Evolutionary conservation across 352 stramenopile species (phyloP).

Genomic region (Globisporangium spinosum): DNA sequence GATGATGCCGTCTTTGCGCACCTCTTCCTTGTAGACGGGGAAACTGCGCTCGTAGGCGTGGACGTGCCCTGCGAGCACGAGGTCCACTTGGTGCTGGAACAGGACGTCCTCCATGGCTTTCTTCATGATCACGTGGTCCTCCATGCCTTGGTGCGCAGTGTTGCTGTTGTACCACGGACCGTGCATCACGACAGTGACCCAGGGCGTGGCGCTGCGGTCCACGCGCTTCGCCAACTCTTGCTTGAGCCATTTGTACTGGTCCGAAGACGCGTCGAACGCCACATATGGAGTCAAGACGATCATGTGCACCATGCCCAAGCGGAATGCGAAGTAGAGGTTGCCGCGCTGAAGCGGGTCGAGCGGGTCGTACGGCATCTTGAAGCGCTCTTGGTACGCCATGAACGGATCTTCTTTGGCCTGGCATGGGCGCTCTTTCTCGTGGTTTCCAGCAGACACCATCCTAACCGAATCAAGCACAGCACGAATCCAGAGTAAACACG

Average conservation of each 20-base stretch:
- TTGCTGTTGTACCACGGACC: slow-evolving; percentile 94
- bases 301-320: slow-evolving; percentile 82
- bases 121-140: slow-evolving; percentile 75
- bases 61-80: slow-evolving; percentile 90
- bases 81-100: slow-evolving; percentile 86
- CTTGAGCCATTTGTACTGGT: slow-evolving; percentile 89
- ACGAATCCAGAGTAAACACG: not conserved
- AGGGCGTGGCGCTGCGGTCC: slow-evolving; percentile 86
- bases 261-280: slow-evolving; percentile 63
- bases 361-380: slow-evolving; percentile 81
- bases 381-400: slow-evolving; percentile 82
- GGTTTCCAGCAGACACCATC: slow-evolving; percentile 84
- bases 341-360: slow-evolving; percentile 45
- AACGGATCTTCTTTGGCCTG: slow-evolving; percentile 62
- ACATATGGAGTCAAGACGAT: slow-evolving; percentile 91
- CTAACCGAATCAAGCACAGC: slow-evolving; percentile 21
- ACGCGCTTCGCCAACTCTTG: slow-evolving; percentile 76
- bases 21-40: slow-evolving; percentile 73
- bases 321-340: slow-evolving; percentile 92
- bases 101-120: slow-evolving; percentile 90
- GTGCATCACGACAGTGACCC: slow-evolving; percentile 92
- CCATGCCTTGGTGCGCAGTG: slow-evolving; percentile 81
- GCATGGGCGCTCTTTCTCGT: slow-evolving; percentile 82
- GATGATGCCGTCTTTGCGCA: slow-evolving; percentile 70
- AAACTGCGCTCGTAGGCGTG: slow-evolving; percentile 92